phyloP scores from a whole-genome alignment of 1,284 basidiomycete genomes.

The Leccinum olivaceoglutinosum region DNA sequence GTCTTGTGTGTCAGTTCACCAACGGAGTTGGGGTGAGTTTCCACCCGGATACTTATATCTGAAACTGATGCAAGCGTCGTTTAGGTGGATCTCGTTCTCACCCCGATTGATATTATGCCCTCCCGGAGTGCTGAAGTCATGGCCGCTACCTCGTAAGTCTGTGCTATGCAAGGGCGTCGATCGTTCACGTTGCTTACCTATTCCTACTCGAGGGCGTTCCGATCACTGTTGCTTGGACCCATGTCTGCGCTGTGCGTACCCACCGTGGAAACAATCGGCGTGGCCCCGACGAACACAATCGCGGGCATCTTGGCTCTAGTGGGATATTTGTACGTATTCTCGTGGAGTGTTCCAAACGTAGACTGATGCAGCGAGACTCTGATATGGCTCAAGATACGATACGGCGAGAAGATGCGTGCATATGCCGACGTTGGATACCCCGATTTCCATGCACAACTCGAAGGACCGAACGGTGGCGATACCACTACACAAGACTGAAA shows the following conservation, averaged over 20 bases:
- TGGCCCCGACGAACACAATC: conserved; percentile 39
- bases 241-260: conserved; percentile 28
- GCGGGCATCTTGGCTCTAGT: conserved; percentile 38
- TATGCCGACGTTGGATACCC: conserved; percentile 32
- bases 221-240: conserved; percentile 33
- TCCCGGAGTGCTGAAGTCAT: conserved; percentile 48
- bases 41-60: background rate
- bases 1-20: conserved; percentile 38
- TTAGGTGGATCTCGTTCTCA: conserved; percentile 43
- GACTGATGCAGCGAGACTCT: background rate
- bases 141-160: conserved; percentile 36
- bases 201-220: conserved; percentile 33
- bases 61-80: background rate
- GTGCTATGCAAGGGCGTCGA: background rate
- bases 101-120: conserved; percentile 44
- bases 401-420: conserved; percentile 42
- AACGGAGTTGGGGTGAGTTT: conserved; percentile 45
- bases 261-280: conserved; percentile 33
- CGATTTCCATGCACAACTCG: conserved; percentile 10
- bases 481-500: background rate
- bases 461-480: background rate
- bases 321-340: conserved; percentile 39
- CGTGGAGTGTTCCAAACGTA: background rate
- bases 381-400: conserved; percentile 38
- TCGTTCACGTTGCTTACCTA: background rate